A percentile compares a stretch with the other conserved stretches of the same genome.
These are phyloP conservation scores for Candida vaughaniae DNA, from an alignment of 805 yeast species.

Conservation along the genomic window DNA sequence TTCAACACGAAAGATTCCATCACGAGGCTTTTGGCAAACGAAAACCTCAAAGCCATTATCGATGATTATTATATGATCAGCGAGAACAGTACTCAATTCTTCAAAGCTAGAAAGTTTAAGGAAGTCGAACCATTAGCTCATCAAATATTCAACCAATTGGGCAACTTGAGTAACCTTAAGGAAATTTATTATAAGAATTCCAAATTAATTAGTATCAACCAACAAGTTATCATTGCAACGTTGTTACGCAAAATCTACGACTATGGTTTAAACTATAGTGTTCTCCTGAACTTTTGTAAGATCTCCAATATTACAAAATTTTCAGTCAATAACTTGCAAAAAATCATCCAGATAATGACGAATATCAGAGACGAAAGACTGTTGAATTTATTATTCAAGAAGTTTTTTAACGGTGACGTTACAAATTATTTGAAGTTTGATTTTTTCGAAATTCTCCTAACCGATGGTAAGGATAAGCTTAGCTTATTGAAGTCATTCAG, in stretches of 20 bases:
- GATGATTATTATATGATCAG: conserved; percentile 7
- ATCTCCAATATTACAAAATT: conserved; percentile 18
- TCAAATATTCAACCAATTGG: conserved; percentile 7
- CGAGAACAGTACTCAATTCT: conserved; percentile 1
- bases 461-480: conserved; percentile 17
- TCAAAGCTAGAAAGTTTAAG: conserved; percentile 1
- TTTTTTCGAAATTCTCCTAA: conserved; percentile 26
- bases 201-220: conserved; percentile 7
- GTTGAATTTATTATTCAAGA: conserved; percentile 26
- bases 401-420: conserved; percentile 19
- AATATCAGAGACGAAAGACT: conserved; percentile 18
- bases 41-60: conserved; percentile 2
- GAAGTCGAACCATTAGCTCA: conserved; percentile 1
- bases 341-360: conserved; percentile 27
- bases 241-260: conserved; percentile 5
- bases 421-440: conserved; percentile 28
- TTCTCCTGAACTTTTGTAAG: conserved; percentile 22
- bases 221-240: conserved; percentile 8
- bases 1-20: conserved; percentile 5
- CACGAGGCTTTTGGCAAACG: neutral
- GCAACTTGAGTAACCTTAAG: conserved; percentile 2
- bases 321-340: conserved; percentile 21
- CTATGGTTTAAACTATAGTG: conserved; percentile 3
- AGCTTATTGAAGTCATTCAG: conserved; percentile 22
- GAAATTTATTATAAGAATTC: conserved; percentile 2